Percentiles rank a stretch among this genome's conserved stretches.
Evolutionary conservation across 139 green algal genomes (phyloP).

Genomic region (Ettlia oleoabundans): DNA sequence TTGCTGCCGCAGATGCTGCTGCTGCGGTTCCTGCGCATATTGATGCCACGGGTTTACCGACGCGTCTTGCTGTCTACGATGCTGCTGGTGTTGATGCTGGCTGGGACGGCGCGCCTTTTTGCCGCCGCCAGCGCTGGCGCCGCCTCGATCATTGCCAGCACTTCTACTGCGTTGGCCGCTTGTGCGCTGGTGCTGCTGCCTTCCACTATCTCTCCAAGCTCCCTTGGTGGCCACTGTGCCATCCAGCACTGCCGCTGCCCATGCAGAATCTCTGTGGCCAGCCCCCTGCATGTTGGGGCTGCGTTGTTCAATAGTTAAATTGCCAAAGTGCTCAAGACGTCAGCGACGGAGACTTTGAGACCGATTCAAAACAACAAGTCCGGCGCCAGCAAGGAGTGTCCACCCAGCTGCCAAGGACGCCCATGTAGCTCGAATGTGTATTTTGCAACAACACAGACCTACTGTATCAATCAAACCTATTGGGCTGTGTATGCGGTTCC

Average conservation of each 20-base stretch:
- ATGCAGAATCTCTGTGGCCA: not conserved
- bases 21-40: not conserved
- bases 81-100: not conserved
- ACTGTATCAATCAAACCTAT: too few species aligned
- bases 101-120: not conserved
- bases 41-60: too few species aligned
- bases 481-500: too few species aligned
- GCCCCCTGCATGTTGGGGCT: too few species aligned
- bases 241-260: not conserved
- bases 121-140: not conserved
- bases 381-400: too few species aligned
- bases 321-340: too few species aligned
- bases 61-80: not conserved
- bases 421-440: too few species aligned
- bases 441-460: too few species aligned
- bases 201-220: not conserved
- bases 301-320: too few species aligned
- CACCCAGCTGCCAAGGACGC: too few species aligned
- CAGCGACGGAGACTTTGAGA: too few species aligned
- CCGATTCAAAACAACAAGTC: too few species aligned
- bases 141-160: not conserved
- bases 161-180: not conserved
- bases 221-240: not conserved
- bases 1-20: slow-evolving; percentile 2
- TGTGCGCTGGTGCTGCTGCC: not conserved